Evolutionary conservation across 2,329 filamentous ascomycete species (phyloP), one percentile per base, ranked within the genome.

Genomic region (Trichophyton mentagrophytes): DNA sequence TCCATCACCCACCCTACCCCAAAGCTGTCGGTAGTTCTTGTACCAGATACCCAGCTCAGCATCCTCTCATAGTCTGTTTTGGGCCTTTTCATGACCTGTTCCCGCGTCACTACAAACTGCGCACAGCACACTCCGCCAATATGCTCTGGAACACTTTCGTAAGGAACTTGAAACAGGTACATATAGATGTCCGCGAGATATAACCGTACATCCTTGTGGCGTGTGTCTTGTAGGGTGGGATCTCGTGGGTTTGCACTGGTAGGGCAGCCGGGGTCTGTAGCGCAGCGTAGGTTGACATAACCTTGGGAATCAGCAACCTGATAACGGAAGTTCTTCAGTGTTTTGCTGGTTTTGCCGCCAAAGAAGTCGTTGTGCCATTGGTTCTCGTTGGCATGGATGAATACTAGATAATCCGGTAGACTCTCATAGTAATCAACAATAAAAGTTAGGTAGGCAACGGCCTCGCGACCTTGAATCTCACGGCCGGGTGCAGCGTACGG

Each of bases 81-180:
- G 2, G 81, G 76, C 38, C 82, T 74, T 53, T 71, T 69, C 6
- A 67, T 74, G 33, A 86, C 76, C 53, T 78, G 77, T 5, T 80
- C 77, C 6, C 77, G 73, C 2, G 81, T 81, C 5, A 86, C 79
- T 0, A 80, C 84, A 63, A 87, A 87, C 69, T 87, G 84, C 17
- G 83, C 82, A 69, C 84, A 86, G 68, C 84, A 86, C n/a, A 82
- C 77, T 3, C 80, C 78, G 1, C 78, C 82, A 7, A 85, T 76
- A 9, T 77, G 67, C 0, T 73, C 68, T 0, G 82, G 81, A 3
- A 82, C 73, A 46, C 73, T 71, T 42, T 72, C 69, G 3, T 75
- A 76, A 63, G 78, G 78, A 7, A 79, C 65, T 65, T 79, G 76
- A 1, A 71, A 71, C 76, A 77, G 79, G 0, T 75, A 71, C n/a